Conservation (phyloP, 2,329 filamentous ascomycete genomes). For the Beauveria pseudobassiana region DNA sequence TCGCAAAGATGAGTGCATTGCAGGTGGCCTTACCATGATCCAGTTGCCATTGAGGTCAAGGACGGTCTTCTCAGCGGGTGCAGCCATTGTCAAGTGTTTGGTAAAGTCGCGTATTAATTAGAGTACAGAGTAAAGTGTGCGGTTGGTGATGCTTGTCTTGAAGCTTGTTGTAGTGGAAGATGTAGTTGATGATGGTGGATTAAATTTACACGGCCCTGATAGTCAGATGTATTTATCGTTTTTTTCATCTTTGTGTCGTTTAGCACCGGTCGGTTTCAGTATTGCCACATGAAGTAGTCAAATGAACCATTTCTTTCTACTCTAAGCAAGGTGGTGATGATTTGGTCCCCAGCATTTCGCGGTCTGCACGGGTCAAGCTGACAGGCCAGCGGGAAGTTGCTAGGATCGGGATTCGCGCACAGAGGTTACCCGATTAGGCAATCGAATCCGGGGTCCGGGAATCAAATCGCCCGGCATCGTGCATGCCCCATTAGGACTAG, state of each 20-base stretch:
- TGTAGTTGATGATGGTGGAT: background rate
- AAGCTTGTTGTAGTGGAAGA: background rate
- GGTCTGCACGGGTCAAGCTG: constrained; percentile 5
- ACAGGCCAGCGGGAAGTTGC: background rate
- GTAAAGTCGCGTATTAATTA: background rate
- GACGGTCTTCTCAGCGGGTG: constrained; percentile 10
- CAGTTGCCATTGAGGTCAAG: constrained; percentile 12
- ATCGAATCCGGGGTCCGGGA: constrained; percentile 4
- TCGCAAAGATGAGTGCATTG: background rate
- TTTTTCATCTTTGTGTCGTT: background rate
- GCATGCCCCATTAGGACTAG: constrained; percentile 6
- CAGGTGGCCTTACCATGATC: constrained; percentile 8
- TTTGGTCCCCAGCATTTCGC: constrained; percentile 7
- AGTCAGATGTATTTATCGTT: constrained; percentile 8
- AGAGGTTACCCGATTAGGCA: constrained; percentile 7
- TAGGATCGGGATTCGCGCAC: constrained; percentile 1
- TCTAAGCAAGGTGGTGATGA: constrained; percentile 6
- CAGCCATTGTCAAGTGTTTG: constrained; percentile 5
- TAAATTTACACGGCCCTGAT: background rate
- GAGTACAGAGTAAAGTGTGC: background rate
- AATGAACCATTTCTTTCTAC: constrained; percentile 8
- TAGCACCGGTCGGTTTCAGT: background rate
- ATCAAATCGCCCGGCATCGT: background rate
- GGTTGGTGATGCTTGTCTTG: background rate
- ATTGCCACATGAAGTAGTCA: constrained; percentile 1